Evolutionary conservation across 2,329 filamentous ascomycete species (phyloP), one percentile per base, ranked within the genome.

Genomic region (Aspergillus phoenicis): DNA sequence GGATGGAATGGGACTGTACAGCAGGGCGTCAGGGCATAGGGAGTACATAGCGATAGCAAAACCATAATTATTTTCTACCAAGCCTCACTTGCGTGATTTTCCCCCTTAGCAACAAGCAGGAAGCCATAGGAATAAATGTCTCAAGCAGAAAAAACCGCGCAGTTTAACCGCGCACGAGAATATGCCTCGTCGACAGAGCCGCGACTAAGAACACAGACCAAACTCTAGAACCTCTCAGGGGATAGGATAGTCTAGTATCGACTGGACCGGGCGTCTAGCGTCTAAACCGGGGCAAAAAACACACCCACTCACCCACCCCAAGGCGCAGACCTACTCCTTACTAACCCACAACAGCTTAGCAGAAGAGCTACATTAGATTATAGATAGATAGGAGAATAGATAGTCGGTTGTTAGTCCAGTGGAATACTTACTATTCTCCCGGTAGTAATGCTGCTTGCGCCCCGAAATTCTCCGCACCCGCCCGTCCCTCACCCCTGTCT

Each of bases 1-100:
- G 15, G 48, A 52, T 28, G 43, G 48, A 59, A 52, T 56, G 52
- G 56, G 59, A 63, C 47, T 64, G 61, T 62, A 66, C 57, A 65
- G 54, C 60, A 45, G 60, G 51, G 57, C 47, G 47, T 57, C 49
- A 22, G 52, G 58, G 30, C 53, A 30, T 49, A 60, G 60, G 58
- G 55, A 57, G 54, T 55, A 58, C 52, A 58, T 61, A 61, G 62
- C 55, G 56, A 56, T 61, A 57, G 41, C 48, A 28, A 52, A 55
- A 55, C 26, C 36, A 51, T 33, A 30, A 28, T 30, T 22, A 36
- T n/a, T 33, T 51, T 15, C 28, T 51, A 30, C 13, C 47, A 17
- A 33, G 45, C 45, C 22, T 49, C 24, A 15, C 11, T 4, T 49
- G 22, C 24, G 45, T 28, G 22, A 15, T 24, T 45, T 45, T 45